A percentile compares a stretch with the other conserved stretches of the same genome.
Evolutionary conservation across 2,329 filamentous ascomycete genomes (phyloP).

Genomic region (Dactylellina leptospora): DNA sequence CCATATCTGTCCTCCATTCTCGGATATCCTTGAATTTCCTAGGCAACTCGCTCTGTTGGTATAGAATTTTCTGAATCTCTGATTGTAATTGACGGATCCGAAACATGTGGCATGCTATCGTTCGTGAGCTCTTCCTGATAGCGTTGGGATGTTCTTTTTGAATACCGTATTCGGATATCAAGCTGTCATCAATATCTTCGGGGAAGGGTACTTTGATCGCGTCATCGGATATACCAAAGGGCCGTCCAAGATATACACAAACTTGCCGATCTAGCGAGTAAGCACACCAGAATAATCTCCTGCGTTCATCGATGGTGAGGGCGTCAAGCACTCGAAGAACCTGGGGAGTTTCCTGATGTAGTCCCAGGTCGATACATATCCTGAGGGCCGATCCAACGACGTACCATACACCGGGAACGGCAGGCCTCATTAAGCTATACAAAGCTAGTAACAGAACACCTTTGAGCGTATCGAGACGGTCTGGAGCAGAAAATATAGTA

Average conservation of each 20-base stretch:
- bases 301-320: conserved; percentile 83
- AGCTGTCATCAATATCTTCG: conserved; percentile 83
- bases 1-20: conserved; percentile 87
- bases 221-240: conserved; percentile 91
- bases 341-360: conserved; percentile 80
- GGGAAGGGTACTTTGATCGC: conserved; percentile 95
- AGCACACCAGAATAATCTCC: conserved; percentile 94
- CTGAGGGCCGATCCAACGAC: conserved; percentile 92
- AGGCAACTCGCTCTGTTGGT: conserved; percentile 84
- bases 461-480: conserved; percentile 87
- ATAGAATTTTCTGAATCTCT: conserved; percentile 90
- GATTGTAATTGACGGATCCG: conserved; percentile 87
- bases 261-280: conserved; percentile 93
- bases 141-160: conserved; percentile 65
- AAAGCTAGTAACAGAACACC: conserved; percentile 89
- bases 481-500: conserved; percentile 74
- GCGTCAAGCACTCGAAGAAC: conserved; percentile 60
- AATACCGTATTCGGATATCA: conserved; percentile 83
- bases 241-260: conserved; percentile 88
- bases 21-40: conserved; percentile 84
- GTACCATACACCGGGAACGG: conserved; percentile 87
- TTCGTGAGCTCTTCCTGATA: conserved; percentile 74
- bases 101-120: conserved; percentile 90
- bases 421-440: conserved; percentile 87
- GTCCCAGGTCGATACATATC: conserved; percentile 85